These are phyloP conservation scores for Penicillium sp. DNA, from an alignment of 2,329 filamentous ascomycete genomes.

Conservation along the genomic window DNA sequence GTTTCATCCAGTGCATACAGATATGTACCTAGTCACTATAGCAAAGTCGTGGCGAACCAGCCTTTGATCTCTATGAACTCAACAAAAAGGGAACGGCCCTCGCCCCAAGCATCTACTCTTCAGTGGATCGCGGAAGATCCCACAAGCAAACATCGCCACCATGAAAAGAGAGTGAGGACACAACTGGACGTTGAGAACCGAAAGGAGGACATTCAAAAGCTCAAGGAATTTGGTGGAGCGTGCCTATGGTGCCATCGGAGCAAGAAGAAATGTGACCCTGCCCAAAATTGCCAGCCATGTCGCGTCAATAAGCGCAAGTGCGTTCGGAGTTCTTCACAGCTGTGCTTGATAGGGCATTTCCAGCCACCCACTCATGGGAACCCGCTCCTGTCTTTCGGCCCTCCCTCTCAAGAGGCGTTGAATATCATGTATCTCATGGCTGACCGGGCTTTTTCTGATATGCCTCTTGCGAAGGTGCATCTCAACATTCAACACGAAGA, in stretches of 20 bases:
- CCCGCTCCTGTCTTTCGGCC: neutral
- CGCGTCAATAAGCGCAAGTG: slow-evolving; percentile 16
- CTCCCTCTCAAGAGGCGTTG: neutral
- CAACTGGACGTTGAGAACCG: neutral
- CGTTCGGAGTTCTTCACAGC: slow-evolving; percentile 15
- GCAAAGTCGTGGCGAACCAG: neutral
- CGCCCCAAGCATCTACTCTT: neutral
- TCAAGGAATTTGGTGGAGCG: slow-evolving; percentile 28
- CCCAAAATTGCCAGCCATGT: slow-evolving; percentile 22
- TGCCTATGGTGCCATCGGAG: slow-evolving; percentile 30
- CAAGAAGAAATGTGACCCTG: slow-evolving; percentile 28
- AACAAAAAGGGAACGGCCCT: neutral
- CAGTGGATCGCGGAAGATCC: neutral
- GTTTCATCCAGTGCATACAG: neutral
- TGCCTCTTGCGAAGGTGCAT: neutral
- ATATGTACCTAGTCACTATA: neutral
- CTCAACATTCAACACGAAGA: neutral
- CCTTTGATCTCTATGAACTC: neutral
- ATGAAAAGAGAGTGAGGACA: neutral
- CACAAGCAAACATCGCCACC: neutral
- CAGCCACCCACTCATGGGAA: neutral
- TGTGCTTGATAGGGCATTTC: neutral
- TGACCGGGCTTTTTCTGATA: neutral
- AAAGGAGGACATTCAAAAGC: neutral
- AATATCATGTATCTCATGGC: neutral